phyloP scores from a whole-genome alignment of 768 basidiomycete genomes.

The Serendipita sp. region DNA sequence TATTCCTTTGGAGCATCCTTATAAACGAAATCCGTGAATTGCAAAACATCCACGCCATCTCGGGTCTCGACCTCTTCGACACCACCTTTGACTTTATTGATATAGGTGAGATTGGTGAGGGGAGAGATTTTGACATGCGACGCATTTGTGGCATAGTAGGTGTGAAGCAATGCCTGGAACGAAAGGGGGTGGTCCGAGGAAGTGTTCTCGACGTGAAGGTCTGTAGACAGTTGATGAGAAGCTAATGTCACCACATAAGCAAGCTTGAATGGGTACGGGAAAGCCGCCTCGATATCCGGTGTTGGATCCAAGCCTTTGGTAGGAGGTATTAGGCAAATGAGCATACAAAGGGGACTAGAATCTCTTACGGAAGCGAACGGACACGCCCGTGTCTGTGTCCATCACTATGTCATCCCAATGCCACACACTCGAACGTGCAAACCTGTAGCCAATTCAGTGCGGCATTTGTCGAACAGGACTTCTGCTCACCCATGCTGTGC shows the following conservation, averaged over 20 bases:
- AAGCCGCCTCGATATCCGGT: constrained; percentile 39
- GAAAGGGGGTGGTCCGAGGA: constrained; percentile 39
- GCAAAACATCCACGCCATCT: constrained; percentile 46
- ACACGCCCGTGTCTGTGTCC: constrained; percentile 57
- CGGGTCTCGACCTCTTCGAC: constrained; percentile 45
- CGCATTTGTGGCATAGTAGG: constrained; percentile 60
- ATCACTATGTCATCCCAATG: constrained; percentile 41
- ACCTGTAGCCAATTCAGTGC: constrained; percentile 19
- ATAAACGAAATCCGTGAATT: constrained; percentile 63
- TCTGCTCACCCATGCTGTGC: constrained; percentile 53
- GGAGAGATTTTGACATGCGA: constrained; percentile 44
- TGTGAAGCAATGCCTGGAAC: constrained; percentile 91
- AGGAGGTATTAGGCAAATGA: not conserved
- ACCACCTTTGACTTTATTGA: constrained; percentile 44
- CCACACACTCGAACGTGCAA: constrained; percentile 72
- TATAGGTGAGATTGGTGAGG: constrained; percentile 48
- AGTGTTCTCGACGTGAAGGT: constrained; percentile 66
- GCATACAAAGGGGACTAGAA: no score
- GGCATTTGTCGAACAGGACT: not conserved
- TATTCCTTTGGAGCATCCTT: constrained; percentile 44
- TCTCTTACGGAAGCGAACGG: constrained; percentile 63
- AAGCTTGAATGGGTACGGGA: constrained; percentile 52
- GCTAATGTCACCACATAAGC: constrained; percentile 68
- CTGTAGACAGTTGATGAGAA: constrained; percentile 57
- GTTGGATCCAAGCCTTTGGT: constrained; percentile 47